These are phyloP conservation scores for Pestalotiopsis fici DNA, from an alignment of 2,329 filamentous ascomycete species.

Conservation along the genomic window DNA sequence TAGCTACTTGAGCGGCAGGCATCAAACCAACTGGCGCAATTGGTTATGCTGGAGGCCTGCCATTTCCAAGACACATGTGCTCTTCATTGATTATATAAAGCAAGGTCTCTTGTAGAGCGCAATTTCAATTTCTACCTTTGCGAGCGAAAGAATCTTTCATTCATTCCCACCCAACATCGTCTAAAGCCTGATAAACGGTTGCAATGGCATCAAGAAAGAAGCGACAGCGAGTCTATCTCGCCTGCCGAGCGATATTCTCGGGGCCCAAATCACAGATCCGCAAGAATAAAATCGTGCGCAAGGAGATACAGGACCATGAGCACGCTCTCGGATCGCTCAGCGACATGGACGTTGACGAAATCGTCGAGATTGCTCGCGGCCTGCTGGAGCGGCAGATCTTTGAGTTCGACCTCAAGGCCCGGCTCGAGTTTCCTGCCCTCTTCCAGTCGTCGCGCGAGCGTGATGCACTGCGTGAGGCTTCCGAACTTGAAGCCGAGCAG, in stretches of 20 bases:
- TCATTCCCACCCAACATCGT: too few relatives aligned
- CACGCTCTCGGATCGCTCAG: neutral
- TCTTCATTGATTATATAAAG: neutral
- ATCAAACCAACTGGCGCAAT: neutral
- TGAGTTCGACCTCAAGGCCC: conserved; percentile 31
- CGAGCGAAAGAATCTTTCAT: too few relatives aligned
- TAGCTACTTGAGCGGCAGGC: too few relatives aligned
- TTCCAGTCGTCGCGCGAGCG: conserved; percentile 25
- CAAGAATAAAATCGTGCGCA: conserved; percentile 14
- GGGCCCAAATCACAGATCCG: conserved; percentile 24
- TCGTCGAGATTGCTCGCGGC: conserved; percentile 19
- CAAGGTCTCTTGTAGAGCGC: neutral
- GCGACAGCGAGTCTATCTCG: conserved; percentile 25
- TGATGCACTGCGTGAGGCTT: conserved; percentile 27
- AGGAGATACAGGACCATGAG: neutral
- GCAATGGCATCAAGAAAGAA: conserved; percentile 8
- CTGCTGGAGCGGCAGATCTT: conserved; percentile 29
- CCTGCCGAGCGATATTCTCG: conserved; percentile 25
- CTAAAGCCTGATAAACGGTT: too few relatives aligned
- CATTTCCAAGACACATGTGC: neutral
- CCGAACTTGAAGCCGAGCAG: conserved; percentile 16
- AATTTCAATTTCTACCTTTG: neutral
- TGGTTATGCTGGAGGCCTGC: neutral
- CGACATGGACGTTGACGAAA: neutral
- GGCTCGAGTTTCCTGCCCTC: conserved; percentile 33